Evolutionary conservation across 371 early-diverging fungal genomes (phyloP).

Genomic region (Apophysomyces elegans): DNA sequence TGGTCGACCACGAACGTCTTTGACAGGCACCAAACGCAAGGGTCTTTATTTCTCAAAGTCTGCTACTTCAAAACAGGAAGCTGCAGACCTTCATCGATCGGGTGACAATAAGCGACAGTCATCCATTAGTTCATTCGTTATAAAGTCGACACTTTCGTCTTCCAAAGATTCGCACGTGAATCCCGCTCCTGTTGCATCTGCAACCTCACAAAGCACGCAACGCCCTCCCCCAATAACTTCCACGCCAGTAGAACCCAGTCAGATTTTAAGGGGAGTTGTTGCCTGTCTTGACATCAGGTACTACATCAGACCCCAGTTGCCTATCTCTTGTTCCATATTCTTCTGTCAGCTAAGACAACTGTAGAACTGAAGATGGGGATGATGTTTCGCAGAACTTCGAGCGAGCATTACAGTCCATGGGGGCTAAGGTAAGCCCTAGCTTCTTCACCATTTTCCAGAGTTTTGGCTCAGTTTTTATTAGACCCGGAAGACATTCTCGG

Average conservation of each 20-base stretch:
- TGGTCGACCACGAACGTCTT: not conserved
- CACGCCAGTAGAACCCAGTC: constrained; percentile 14
- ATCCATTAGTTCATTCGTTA: constrained; percentile 4
- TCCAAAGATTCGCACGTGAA: not conserved
- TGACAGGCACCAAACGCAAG: not conserved
- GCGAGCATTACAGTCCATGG: constrained; percentile 47
- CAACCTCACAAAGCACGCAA: not conserved
- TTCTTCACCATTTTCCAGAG: not conserved
- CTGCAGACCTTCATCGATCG: not conserved
- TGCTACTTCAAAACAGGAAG: not conserved
- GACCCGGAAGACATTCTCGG: constrained; percentile 37
- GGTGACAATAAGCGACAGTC: constrained; percentile 5
- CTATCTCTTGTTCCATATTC: not conserved
- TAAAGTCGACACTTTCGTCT: not conserved
- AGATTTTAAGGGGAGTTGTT: constrained; percentile 44
- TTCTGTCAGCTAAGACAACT: not conserved
- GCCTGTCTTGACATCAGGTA: constrained; percentile 52
- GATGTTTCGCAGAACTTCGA: constrained; percentile 54
- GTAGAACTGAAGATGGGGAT: constrained; percentile 54
- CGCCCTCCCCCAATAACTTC: not conserved
- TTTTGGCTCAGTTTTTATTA: constrained; percentile 12
- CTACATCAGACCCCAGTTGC: not conserved
- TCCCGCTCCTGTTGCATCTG: not conserved
- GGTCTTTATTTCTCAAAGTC: not conserved
- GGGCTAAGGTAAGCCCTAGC: constrained; percentile 38